These are phyloP conservation scores for Melanopsichium pennsylvanicum DNA, from an alignment of 1,284 basidiomycete genomes.

Conservation along the genomic window DNA sequence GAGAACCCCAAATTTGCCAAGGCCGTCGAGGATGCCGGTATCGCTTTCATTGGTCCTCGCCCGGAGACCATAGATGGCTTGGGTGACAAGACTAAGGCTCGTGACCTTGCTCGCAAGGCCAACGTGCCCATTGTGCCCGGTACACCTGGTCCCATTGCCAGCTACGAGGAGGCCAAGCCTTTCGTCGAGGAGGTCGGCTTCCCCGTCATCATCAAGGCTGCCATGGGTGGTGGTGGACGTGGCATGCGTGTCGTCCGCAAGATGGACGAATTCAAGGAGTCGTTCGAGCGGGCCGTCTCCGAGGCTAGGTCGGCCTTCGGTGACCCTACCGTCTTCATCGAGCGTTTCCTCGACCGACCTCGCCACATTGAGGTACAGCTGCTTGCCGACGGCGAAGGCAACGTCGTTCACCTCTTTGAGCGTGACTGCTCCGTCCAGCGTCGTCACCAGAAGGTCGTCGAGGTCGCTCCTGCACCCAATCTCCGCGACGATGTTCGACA, in stretches of 20 bases:
- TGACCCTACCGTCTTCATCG: slow-evolving; percentile 99
- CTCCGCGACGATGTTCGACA: slow-evolving; percentile 89
- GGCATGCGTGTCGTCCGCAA: slow-evolving; percentile 75
- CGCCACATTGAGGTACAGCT: slow-evolving; percentile 99
- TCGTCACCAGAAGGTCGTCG: slow-evolving; percentile 99
- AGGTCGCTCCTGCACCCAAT: slow-evolving; percentile 95
- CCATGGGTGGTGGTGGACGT: slow-evolving; percentile 98
- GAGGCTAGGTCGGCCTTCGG: slow-evolving; percentile 93
- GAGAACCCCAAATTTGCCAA: slow-evolving; percentile 95
- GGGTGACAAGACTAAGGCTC: slow-evolving; percentile 97
- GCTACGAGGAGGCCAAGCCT: slow-evolving; percentile 80
- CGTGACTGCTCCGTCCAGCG: slow-evolving; percentile 99
- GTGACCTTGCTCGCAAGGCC: slow-evolving; percentile 61
- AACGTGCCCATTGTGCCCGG: slow-evolving; percentile 94
- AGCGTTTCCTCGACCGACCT: slow-evolving; percentile 98
- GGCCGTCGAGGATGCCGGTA: slow-evolving; percentile 95
- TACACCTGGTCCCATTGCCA: slow-evolving; percentile 88
- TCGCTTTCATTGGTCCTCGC: slow-evolving; percentile 94
- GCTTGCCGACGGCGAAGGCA: slow-evolving; percentile 98
- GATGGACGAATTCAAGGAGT: slow-evolving; percentile 86
- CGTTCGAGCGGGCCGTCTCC: slow-evolving; percentile 90
- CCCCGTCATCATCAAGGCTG: slow-evolving; percentile 99
- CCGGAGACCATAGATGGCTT: slow-evolving; percentile 97
- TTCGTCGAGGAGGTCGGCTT: slow-evolving; percentile 94
- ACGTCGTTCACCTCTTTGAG: slow-evolving; percentile 97